Conservation (phyloP, 495 filamentous ascomycete species). For the Lasiosphaeria ovina region DNA sequence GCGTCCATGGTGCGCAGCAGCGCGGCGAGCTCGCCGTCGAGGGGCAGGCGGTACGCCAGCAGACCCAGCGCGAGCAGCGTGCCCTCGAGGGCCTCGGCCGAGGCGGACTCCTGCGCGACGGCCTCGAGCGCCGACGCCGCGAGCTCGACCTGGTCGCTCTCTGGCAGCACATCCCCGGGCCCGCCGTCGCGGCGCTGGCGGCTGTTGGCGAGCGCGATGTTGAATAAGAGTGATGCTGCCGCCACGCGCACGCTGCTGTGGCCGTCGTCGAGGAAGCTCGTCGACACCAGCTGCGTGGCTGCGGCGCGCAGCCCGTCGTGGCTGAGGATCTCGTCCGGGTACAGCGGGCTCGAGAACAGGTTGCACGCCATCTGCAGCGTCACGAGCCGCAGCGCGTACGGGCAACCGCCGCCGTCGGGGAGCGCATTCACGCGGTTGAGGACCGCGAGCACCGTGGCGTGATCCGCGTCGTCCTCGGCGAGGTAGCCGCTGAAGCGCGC, state of each 20-base stretch:
- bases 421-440: constrained; percentile 56
- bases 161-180: constrained; percentile 57
- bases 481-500: constrained; percentile 83
- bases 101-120: constrained; percentile 63
- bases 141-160: constrained; percentile 73
- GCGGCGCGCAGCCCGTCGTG: constrained; percentile 36
- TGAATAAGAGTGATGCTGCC: constrained; percentile 79
- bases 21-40: constrained; percentile 69
- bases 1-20: constrained; percentile 73
- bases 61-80: constrained; percentile 70
- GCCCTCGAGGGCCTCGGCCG: constrained; percentile 67
- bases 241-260: constrained; percentile 64
- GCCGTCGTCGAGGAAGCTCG: constrained; percentile 53
- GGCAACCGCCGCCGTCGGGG: constrained; percentile 38
- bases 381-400: constrained; percentile 81
- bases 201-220: constrained; percentile 70
- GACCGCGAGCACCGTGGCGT: constrained; percentile 58
- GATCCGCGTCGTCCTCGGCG: constrained; percentile 67
- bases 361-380: constrained; percentile 64
- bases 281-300: constrained; percentile 48
- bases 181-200: constrained; percentile 54
- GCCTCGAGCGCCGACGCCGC: constrained; percentile 75
- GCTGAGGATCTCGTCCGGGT: constrained; percentile 43
- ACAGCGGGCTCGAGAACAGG: constrained; percentile 61
- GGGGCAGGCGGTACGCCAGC: constrained; percentile 65